phyloP scores from a whole-genome alignment of 2,329 filamentous ascomycete species.

The Aureobasidium sp. region DNA sequence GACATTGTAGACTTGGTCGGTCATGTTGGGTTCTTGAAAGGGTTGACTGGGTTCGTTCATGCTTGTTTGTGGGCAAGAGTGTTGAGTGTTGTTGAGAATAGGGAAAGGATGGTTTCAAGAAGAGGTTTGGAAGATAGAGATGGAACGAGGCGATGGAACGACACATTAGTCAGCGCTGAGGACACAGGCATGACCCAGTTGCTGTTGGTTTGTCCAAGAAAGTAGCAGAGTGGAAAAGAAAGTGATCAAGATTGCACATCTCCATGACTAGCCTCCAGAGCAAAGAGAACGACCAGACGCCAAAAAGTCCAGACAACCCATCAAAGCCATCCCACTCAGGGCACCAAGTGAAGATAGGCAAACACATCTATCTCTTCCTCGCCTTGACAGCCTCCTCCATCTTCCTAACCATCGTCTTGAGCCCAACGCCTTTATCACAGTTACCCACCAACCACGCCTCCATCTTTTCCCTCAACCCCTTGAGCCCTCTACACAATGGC shows the following conservation, averaged over 20 bases:
- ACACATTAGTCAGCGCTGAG: too few species aligned
- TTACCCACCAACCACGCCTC: conserved; percentile 73
- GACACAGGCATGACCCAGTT: too few species aligned
- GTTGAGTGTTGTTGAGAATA: not conserved
- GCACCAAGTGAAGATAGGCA: not conserved
- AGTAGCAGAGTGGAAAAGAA: too few species aligned
- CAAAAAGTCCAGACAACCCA: not conserved
- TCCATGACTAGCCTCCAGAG: not conserved
- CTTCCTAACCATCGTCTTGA: conserved; percentile 48
- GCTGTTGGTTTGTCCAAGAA: too few species aligned
- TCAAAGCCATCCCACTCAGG: not conserved
- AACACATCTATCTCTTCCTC: conserved; percentile 21
- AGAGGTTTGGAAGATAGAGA: too few species aligned
- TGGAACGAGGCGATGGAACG: too few species aligned
- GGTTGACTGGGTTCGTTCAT: not conserved
- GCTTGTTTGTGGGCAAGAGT: not conserved
- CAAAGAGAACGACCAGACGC: not conserved
- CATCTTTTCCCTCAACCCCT: conserved; percentile 64
- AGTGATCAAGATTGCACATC: too few species aligned
- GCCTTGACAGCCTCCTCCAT: conserved; percentile 61
- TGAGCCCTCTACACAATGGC: conserved; percentile 67
- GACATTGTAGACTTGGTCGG: not conserved
- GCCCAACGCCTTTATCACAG: conserved; percentile 65
- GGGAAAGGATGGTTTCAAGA: too few species aligned
- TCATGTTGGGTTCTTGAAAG: not conserved